Conservation (phyloP, 2,329 filamentous ascomycete species). For the Sporothrix curviconia region DNA sequence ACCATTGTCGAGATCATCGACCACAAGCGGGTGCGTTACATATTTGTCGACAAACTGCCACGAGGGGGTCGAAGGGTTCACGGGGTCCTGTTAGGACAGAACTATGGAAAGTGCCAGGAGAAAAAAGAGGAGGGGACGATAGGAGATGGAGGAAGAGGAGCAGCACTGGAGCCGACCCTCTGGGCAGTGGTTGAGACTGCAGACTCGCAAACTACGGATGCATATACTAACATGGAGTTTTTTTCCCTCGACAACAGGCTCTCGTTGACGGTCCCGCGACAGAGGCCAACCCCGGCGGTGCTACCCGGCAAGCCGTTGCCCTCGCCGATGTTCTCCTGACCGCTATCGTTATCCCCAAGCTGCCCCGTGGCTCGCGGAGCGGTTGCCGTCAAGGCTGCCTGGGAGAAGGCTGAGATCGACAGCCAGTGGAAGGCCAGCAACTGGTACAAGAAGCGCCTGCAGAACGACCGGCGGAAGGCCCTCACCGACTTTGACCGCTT, state of each 20-base stretch:
- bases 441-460: constrained; percentile 90
- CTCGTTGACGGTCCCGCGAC: constrained; percentile 91
- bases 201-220: too few relatives aligned
- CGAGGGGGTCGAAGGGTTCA: too few relatives aligned
- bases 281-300: constrained; percentile 63
- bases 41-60: background rate
- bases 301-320: constrained; percentile 79
- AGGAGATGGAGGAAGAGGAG: background rate
- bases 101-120: too few relatives aligned
- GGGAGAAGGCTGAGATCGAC: constrained; percentile 89
- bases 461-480: constrained; percentile 77
- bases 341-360: constrained; percentile 76
- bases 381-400: constrained; percentile 77
- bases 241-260: constrained; percentile 52
- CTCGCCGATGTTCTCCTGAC: constrained; percentile 84
- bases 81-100: background rate
- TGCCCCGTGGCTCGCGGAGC: constrained; percentile 78
- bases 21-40: constrained; percentile 92
- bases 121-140: background rate
- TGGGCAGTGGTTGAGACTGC: too few relatives aligned
- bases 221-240: background rate
- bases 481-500: constrained; percentile 99
- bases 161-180: too few relatives aligned
- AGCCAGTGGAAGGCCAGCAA: constrained; percentile 84
- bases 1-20: constrained; percentile 99